Percentiles rank a stretch among this genome's conserved stretches.
Evolutionary conservation across 768 basidiomycete genomes (phyloP).

Genomic region (Russula sp.): DNA sequence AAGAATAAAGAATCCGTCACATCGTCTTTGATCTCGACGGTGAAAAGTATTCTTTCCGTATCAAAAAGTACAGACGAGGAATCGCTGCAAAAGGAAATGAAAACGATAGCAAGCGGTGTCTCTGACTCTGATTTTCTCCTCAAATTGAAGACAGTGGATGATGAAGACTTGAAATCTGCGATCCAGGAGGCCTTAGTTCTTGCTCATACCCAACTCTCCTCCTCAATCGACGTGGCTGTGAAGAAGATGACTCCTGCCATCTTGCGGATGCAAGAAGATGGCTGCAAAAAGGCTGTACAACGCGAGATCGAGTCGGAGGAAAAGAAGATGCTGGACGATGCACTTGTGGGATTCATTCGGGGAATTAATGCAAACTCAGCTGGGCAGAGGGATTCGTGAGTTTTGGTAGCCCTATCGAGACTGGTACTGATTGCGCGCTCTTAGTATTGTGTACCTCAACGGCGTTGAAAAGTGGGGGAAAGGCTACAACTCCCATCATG

Average conservation of each 20-base stretch:
- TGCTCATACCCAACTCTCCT: slow-evolving; percentile 7
- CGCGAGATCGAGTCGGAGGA: not conserved
- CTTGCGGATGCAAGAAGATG: slow-evolving; percentile 6
- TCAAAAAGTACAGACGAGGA: not conserved
- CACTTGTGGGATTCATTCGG: not conserved
- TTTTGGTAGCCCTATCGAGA: not conserved
- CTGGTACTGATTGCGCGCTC: not conserved
- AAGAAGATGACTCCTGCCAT: not conserved
- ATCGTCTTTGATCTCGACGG: not conserved
- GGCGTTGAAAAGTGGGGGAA: not conserved
- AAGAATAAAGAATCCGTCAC: not conserved
- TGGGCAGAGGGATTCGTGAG: not conserved
- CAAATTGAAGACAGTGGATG: not conserved
- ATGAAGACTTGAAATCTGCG: not conserved
- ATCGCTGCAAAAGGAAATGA: slow-evolving; percentile 2
- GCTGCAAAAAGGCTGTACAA: not conserved
- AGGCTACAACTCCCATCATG: too few species aligned
- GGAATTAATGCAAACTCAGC: not conserved
- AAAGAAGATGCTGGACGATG: not conserved
- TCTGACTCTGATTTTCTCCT: slow-evolving; percentile 14
- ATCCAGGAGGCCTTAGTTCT: not conserved
- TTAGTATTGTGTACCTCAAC: not conserved
- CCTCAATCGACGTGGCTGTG: not conserved
- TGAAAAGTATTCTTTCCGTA: not conserved
- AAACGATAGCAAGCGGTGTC: not conserved